Conservation (phyloP, 1,139 yeast genomes). For the Kodamaea sp. region DNA sequence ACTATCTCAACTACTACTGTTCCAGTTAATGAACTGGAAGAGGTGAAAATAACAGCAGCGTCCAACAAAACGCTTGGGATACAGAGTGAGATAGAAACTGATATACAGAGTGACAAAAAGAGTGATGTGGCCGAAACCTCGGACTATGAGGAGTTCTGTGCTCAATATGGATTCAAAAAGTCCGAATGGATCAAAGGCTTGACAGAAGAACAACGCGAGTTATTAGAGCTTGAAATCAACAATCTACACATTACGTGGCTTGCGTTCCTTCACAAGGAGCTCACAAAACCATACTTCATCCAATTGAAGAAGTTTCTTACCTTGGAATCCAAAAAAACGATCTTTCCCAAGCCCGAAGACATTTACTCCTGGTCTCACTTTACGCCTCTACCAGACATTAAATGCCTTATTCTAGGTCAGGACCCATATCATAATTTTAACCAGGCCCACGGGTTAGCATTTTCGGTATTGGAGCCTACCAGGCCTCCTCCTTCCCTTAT, state of each 20-base stretch:
- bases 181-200: constrained; percentile 55
- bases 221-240: constrained; percentile 67
- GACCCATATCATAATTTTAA: constrained; percentile 93
- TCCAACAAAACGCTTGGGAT: neutral
- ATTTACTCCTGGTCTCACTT: constrained; percentile 93
- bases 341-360: constrained; percentile 77
- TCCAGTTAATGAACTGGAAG: no score
- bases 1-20: no score
- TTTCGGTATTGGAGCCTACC: constrained; percentile 80
- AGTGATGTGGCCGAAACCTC: neutral
- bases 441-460: constrained; percentile 97
- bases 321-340: constrained; percentile 39
- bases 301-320: constrained; percentile 62
- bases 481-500: constrained; percentile 90
- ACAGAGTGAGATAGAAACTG: neutral
- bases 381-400: constrained; percentile 74
- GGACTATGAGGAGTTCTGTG: neutral
- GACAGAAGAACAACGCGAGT: constrained; percentile 49
- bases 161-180: constrained; percentile 43
- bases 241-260: constrained; percentile 83
- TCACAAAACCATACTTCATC: constrained; percentile 86
- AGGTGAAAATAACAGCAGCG: neutral
- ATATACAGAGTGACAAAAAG: neutral
- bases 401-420: constrained; percentile 86
- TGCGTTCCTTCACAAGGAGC: constrained; percentile 61